Evolutionary conservation across 192 early-diverging fungal genomes (phyloP).

Genomic region (Endogone sp.): DNA sequence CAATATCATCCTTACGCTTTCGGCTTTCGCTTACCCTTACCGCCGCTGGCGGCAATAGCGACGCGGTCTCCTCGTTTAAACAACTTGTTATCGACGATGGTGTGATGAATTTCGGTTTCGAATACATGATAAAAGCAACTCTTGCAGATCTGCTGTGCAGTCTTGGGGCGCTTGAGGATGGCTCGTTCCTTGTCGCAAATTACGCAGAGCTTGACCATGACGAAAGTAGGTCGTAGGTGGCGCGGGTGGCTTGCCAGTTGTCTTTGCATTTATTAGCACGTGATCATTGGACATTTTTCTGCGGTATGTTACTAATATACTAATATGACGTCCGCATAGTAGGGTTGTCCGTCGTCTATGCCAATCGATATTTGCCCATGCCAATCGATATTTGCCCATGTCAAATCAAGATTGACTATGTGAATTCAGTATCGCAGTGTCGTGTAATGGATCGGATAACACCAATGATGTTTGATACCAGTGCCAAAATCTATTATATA

Average conservation of each 20-base stretch:
- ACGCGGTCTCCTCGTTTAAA: constrained; percentile 86
- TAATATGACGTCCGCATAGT: no score
- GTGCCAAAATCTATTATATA: neutral
- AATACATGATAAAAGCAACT: constrained; percentile 91
- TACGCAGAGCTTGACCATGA: constrained; percentile 60
- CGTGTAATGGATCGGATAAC: no score
- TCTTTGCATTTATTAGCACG: neutral
- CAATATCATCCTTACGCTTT: neutral
- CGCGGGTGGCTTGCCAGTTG: neutral
- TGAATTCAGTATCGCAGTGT: no score
- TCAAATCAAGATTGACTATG: no score
- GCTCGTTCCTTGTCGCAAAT: constrained; percentile 69
- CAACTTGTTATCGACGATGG: constrained; percentile 77
- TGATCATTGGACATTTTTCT: no score
- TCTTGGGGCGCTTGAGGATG: constrained; percentile 92
- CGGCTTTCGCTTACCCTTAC: constrained; percentile 58
- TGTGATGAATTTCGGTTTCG: constrained; percentile 92
- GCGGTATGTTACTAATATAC: no score
- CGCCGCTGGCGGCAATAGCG: constrained; percentile 93
- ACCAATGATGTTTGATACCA: neutral
- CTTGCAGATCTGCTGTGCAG: constrained; percentile 81
- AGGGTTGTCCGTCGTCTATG: no score
- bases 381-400: no score
- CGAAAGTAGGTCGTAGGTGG: neutral
- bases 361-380: no score